Base-by-base conservation (phyloP, 2,329 filamentous ascomycete species). In the Beauveria sp. region DNA sequence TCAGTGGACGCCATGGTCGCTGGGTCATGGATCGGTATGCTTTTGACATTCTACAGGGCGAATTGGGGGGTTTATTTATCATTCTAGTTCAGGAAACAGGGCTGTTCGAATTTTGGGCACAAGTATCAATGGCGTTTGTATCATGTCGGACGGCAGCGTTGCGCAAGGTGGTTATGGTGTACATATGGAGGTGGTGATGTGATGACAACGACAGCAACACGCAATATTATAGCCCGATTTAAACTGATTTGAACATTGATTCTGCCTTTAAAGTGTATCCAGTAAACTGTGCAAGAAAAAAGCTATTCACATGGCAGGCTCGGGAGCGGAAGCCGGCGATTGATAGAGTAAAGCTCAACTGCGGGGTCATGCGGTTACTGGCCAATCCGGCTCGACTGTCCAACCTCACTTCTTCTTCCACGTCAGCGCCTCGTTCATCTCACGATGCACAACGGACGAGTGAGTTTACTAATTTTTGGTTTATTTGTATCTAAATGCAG, bases 301-400 rank as follows among this genome's bases (percentile, higher is more conserved):
- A 50, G 50, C 14, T 22, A 40, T 53, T 16, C 5, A 16, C 14
- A 53, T 26, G 2, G 6, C n/a, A 9, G 14, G 20, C 20, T 55
- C n/a, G 24, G 20, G n/a, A 22, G 52, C 18, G 4, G 44, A 2
- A 22, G 30, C 20, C 20, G 52, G 2, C 14, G n/a, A 14, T n/a
- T 18, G 4, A 8, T 12, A 28, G 22, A 34, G 41, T 20, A 3
- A 6, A 14, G 9, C 20, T 30, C 48, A 59, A 53, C 47, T 59
- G 56, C 56, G 56, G 56, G 56, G 56, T 59, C 56, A 59, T 59
- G 47, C 46, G 56, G 37, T 46, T 9, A 24, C 40, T 52, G 40
- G 40, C 56, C 47, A 52, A 44, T 59, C 40, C 40, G 26, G 26
- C 20, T 40, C 54, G 34, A 12, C 46, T 28, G 47, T 59, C 24